Conservation (phyloP, 2,329 filamentous ascomycete genomes). For the Curvularia spicifera region DNA sequence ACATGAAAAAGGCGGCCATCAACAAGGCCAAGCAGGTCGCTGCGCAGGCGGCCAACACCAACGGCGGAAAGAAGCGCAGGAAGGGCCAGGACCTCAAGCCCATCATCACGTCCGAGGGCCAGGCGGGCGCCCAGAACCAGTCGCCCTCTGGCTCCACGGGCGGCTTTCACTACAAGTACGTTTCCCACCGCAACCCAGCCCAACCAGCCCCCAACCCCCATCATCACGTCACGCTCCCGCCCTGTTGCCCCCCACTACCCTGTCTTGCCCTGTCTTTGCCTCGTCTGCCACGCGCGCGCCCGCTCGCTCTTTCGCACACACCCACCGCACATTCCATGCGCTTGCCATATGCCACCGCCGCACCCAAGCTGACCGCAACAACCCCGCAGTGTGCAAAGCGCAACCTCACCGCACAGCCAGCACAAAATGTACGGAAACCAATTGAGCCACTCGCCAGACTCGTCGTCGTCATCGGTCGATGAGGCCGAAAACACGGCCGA, state of each 20-base stretch:
- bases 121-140: constrained; percentile 53
- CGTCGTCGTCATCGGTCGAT: constrained; percentile 80
- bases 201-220: neutral
- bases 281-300: too few relatives aligned
- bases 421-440: constrained; percentile 59
- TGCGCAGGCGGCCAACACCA: constrained; percentile 61
- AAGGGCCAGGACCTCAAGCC: constrained; percentile 74
- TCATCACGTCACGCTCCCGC: constrained; percentile 6
- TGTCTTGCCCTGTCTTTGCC: constrained; percentile 2
- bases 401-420: constrained; percentile 55
- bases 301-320: neutral
- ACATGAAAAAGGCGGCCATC: constrained; percentile 69
- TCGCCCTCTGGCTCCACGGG: constrained; percentile 47
- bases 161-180: constrained; percentile 52
- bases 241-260: constrained; percentile 6
- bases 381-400: constrained; percentile 54
- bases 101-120: constrained; percentile 73
- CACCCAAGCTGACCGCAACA: constrained; percentile 25
- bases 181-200: constrained; percentile 17
- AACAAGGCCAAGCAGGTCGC: constrained; percentile 70
- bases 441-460: constrained; percentile 76
- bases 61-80: constrained; percentile 73
- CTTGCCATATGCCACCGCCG: neutral
- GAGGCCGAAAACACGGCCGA: constrained; percentile 88
- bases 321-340: neutral